These are phyloP conservation scores for Styphnolobium japonicum DNA, from an alignment of 306 rosid genomes.

Conservation along the genomic window DNA sequence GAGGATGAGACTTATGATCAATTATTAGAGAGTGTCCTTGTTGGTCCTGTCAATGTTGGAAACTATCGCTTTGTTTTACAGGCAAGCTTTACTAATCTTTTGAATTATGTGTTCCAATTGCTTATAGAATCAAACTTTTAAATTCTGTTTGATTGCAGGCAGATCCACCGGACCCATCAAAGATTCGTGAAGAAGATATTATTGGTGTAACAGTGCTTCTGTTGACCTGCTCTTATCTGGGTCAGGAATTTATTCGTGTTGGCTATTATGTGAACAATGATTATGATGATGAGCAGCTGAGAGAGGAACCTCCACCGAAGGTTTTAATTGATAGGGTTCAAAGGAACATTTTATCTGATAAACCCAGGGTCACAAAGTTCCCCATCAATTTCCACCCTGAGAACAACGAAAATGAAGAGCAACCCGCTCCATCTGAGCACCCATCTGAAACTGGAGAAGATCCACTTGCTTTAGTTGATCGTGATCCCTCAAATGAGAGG, in stretches of 20 bases:
- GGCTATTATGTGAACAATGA: slow-evolving; percentile 96
- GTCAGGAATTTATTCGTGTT: slow-evolving; percentile 85
- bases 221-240: slow-evolving; percentile 83
- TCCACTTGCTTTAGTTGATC: slow-evolving; percentile 29
- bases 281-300: slow-evolving; percentile 84
- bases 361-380: slow-evolving; percentile 91
- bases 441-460: slow-evolving; percentile 47
- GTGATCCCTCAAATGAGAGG: slow-evolving; percentile 38
- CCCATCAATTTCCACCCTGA: slow-evolving; percentile 72
- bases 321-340: slow-evolving; percentile 71
- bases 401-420: slow-evolving; percentile 53
- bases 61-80: slow-evolving; percentile 85
- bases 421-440: slow-evolving; percentile 42
- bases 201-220: slow-evolving; percentile 82
- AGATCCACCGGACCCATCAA: slow-evolving; percentile 89
- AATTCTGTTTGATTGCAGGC: slow-evolving; percentile 47
- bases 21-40: slow-evolving; percentile 84
- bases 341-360: slow-evolving; percentile 87
- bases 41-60: slow-evolving; percentile 92
- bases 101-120: not conserved
- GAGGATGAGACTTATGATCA: slow-evolving; percentile 95
- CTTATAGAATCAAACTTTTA: not conserved
- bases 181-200: slow-evolving; percentile 92
- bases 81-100: slow-evolving; percentile 39
- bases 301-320: slow-evolving; percentile 90